These are phyloP conservation scores for Suhomyces sp. DNA, from an alignment of 805 yeast genomes.

Conservation along the genomic window DNA sequence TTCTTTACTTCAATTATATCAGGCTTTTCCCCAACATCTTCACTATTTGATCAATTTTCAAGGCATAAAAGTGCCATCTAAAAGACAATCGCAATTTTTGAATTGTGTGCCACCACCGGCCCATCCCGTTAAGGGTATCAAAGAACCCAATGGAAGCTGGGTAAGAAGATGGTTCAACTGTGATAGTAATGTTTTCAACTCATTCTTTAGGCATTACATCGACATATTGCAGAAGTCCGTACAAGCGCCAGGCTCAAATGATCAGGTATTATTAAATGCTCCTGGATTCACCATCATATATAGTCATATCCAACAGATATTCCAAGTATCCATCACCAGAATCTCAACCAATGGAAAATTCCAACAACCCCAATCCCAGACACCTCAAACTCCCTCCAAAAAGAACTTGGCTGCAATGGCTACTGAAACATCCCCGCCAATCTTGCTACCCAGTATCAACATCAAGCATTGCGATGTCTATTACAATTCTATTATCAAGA, in stretches of 20 bases:
- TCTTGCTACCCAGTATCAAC: slow-evolving; percentile 8
- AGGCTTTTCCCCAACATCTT: slow-evolving; percentile 28
- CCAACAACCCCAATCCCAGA: slow-evolving; percentile 7
- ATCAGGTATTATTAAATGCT: slow-evolving; percentile 15
- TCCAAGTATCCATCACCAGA: slow-evolving; percentile 27
- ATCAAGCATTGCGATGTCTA: slow-evolving; percentile 31
- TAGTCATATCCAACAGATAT: slow-evolving; percentile 46
- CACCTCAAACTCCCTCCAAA: slow-evolving; percentile 2
- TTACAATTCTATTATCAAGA: slow-evolving; percentile 38
- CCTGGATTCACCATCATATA: slow-evolving; percentile 49
- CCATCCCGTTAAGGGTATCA: slow-evolving; percentile 46
- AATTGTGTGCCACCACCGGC: slow-evolving; percentile 40
- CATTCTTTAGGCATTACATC: slow-evolving; percentile 60
- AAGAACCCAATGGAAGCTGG: slow-evolving; percentile 62
- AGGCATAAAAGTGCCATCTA: slow-evolving; percentile 26
- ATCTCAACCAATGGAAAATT: slow-evolving; percentile 7
- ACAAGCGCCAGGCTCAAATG: neutral
- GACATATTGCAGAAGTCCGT: slow-evolving; percentile 18
- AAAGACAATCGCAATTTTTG: slow-evolving; percentile 22
- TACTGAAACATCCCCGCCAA: slow-evolving; percentile 8
- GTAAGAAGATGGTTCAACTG: slow-evolving; percentile 56
- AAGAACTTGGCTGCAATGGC: slow-evolving; percentile 2
- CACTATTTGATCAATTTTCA: slow-evolving; percentile 29
- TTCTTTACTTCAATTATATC: slow-evolving; percentile 2
- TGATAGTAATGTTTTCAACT: slow-evolving; percentile 57